Conservation (phyloP, 495 filamentous ascomycete species). For the Aspergillus leporis region DNA sequence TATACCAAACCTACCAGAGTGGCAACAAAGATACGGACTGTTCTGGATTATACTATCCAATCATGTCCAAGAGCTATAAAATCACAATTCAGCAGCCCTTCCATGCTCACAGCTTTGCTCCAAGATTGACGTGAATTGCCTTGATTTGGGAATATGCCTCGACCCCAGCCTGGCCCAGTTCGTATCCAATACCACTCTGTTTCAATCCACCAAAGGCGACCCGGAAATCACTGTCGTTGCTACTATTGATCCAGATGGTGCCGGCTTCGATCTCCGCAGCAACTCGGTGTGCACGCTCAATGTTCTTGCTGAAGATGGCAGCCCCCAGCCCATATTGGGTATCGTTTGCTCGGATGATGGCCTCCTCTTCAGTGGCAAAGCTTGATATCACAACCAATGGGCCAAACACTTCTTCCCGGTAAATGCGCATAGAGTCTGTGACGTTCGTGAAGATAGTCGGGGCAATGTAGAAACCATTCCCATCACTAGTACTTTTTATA, state of each 20-base stretch:
- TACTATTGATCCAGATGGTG: conserved; percentile 97
- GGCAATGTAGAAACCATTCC: conserved; percentile 67
- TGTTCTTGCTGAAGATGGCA: conserved; percentile 80
- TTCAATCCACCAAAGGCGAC: conserved; percentile 93
- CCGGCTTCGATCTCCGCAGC: conserved; percentile 85
- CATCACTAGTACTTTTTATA: conserved; percentile 61
- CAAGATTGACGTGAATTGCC: conserved; percentile 79
- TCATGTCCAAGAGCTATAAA: no score
- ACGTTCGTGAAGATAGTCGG: conserved; percentile 77
- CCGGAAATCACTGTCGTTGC: conserved; percentile 71
- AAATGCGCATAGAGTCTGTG: conserved; percentile 68
- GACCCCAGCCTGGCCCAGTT: conserved; percentile 82
- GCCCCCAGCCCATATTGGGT: conserved; percentile 86
- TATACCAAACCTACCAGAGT: no score
- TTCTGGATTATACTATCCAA: no score
- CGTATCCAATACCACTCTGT: conserved; percentile 89
- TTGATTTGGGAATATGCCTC: conserved; percentile 81
- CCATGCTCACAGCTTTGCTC: conserved; percentile 60
- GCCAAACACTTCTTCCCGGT: conserved; percentile 82
- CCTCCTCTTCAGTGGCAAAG: conserved; percentile 86
- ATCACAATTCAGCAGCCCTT: no score
- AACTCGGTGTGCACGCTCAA: conserved; percentile 79
- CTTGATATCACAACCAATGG: conserved; percentile 82
- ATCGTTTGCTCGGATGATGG: conserved; percentile 80
- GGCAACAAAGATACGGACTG: no score